Evolutionary conservation across 495 filamentous ascomycete genomes (phyloP), one percentile per base, ranked within the genome.

Genomic region (Podospora australis): DNA sequence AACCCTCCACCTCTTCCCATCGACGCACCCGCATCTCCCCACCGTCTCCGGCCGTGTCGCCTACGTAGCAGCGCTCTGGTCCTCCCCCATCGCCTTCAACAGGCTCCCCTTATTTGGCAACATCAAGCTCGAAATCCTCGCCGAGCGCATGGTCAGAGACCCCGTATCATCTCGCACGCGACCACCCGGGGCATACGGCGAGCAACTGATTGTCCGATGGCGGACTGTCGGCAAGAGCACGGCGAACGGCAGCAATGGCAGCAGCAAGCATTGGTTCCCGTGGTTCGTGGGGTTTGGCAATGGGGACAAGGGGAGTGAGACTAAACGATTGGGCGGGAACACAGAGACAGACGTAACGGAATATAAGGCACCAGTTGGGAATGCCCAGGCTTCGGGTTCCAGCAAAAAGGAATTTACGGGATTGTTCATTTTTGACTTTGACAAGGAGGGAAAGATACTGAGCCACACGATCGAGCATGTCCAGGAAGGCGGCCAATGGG

Each of bases 361-460:
- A 11, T 26, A 28, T 46, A 59, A 42, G 53, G 60, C 46, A 48
- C 64, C 30, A 48, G 59, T 57, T 29, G 58, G 58, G n/a, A 50
- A 25, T 28, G 52, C 58, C 36, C 39, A 49, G 49, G 23, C 52
- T 1, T 55, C 47, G 7, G 44, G 50, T 8, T n/a, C n/a, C n/a
- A 48, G 29, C 4, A 46, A 49, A 22, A 66, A 68, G 48, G 84
- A 84, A 58, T 91, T 90, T 61, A 81, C 72, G 28, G 92, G 92
- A 0, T 54, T 96, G 13, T 98, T 98, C 63, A 80, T 95, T 39
- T 98, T 98, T 67, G 87, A 92, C 44, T 98, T 98, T 66, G 94
- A 98, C 59, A 79, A 84, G 50, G 81, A 94, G 53, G 92, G 94
- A 2, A 72, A 89, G 41, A 81, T 98, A 21, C 54, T 84, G 39